Conservation (phyloP, 148 eudicot genomes). For the Beta vulgaris region DNA sequence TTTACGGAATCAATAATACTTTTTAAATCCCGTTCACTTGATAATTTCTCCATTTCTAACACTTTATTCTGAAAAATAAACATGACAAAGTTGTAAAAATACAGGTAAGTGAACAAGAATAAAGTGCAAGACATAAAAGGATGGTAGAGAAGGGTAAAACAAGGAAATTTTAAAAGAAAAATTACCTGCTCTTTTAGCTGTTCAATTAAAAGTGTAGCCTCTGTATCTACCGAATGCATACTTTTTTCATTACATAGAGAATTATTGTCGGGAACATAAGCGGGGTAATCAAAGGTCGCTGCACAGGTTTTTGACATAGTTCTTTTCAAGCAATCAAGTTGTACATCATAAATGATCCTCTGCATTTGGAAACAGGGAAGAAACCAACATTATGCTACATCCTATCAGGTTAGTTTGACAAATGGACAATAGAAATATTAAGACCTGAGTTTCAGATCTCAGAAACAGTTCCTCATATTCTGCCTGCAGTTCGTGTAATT, state of each 20-base stretch:
- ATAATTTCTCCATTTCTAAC: conserved; percentile 68
- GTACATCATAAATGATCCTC: conserved; percentile 65
- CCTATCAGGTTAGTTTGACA: neutral
- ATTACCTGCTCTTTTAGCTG: conserved; percentile 78
- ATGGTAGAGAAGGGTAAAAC: neutral
- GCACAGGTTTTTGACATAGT: conserved; percentile 51
- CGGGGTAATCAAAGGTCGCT: conserved; percentile 9
- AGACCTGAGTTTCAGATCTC: conserved; percentile 75
- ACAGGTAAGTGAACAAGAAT: neutral
- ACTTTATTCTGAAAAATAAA: conserved; percentile 45
- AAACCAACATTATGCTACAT: neutral
- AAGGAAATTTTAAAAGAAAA: conserved; percentile 6
- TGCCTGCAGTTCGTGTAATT: conserved; percentile 49
- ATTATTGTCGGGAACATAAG: conserved; percentile 18
- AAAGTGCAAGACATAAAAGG: neutral
- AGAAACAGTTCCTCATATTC: conserved; percentile 69
- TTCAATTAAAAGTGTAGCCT: conserved; percentile 57
- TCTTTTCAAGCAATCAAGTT: conserved; percentile 61
- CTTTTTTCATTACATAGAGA: conserved; percentile 22
- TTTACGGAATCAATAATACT: conserved; percentile 51
- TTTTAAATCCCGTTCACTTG: conserved; percentile 56
- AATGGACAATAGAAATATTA: conserved; percentile 7
- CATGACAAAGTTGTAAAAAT: conserved; percentile 10
- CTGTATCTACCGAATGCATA: conserved; percentile 41
- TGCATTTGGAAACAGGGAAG: conserved; percentile 20